phyloP scores from a whole-genome alignment of 176 grass and related monocot genomes.

The Zoysia japonica region DNA sequence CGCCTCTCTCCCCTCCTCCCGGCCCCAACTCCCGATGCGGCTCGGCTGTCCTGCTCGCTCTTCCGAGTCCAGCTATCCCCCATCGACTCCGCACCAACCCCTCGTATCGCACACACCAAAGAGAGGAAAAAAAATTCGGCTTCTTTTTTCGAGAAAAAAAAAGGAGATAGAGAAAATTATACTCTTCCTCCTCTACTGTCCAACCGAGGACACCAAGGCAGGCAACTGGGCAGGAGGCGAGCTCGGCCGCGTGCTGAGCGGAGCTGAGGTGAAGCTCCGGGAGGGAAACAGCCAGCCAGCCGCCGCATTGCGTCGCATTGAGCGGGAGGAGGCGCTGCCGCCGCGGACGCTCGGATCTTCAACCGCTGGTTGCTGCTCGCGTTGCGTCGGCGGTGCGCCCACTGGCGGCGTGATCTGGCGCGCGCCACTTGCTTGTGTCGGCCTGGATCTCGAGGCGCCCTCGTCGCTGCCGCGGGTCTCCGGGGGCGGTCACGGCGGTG shows the following conservation, averaged over 20 bases:
- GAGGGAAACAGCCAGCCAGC: neutral
- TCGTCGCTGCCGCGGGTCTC: constrained; percentile 32
- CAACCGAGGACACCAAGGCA: constrained; percentile 54
- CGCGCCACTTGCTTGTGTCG: constrained; percentile 35
- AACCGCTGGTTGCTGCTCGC: neutral
- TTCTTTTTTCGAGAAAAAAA: neutral
- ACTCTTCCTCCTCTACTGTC: constrained; percentile 45
- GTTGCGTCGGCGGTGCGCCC: constrained; percentile 12
- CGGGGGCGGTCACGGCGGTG: constrained; percentile 22
- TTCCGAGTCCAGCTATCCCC: constrained; percentile 48
- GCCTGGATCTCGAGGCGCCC: constrained; percentile 45
- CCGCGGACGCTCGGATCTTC: constrained; percentile 40
- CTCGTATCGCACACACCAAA: constrained; percentile 38
- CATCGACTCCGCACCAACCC: constrained; percentile 61
- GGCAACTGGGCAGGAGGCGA: constrained; percentile 21
- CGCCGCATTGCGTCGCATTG: constrained; percentile 49
- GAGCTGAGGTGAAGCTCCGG: neutral
- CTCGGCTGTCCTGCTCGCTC: constrained; percentile 18
- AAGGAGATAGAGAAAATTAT: constrained; percentile 37
- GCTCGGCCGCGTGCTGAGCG: constrained; percentile 35
- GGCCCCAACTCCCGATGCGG: constrained; percentile 36
- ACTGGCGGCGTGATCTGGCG: constrained; percentile 45
- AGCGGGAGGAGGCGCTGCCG: constrained; percentile 24
- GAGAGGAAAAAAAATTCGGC: neutral
- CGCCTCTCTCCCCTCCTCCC: neutral